Base-by-base conservation (phyloP, 768 basidiomycete species). In the Mycena galopus region DNA sequence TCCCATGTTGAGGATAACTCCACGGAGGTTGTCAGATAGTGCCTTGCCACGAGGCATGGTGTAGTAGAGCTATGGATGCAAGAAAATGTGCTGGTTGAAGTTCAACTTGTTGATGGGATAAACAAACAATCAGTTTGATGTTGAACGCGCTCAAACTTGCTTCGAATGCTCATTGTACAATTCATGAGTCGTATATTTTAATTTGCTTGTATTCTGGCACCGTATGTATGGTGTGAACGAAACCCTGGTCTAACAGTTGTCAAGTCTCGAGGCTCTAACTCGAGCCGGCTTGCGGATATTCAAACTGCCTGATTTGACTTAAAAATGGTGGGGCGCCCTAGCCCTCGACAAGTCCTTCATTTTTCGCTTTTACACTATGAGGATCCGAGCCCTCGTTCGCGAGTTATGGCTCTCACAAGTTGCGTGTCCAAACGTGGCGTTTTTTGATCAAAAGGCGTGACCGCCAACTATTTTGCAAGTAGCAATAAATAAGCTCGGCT, bases 1-100 rank as follows among this genome's bases (percentile, higher is more conserved):
- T 4, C 25, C 64, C 64, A 65, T 65, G 51, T 65, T 65, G 53
- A 56, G 23, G 30, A 65, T 39, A 6, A 32, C 64, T 2, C 21
- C 53, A 3, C 53, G 64, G 25, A 65, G 64, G 37, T 65, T 37
- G 27, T 65, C 64, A 6, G 53, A 65, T 17, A 65, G 64, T 21
- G 53, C 10, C n/a, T 65, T 65, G 4, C 51, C 64, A 1, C 53
- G 51, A 7, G 64, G 14, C 64, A 65, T 65, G 64, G 12, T 27
- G n/a, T n/a, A 27, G 10, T 32, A n/a, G n/a, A n/a, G n/a, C n/a
- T n/a, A n/a, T n/a, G n/a, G n/a, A n/a, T n/a, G n/a, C n/a, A n/a
- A n/a, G n/a, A n/a, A n/a, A n/a, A 33, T 51, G 62, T 50, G 10
- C 23, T 51, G n/a, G 33, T 63, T 63, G 21, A 35, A 63, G 58